phyloP scores from a whole-genome alignment of 495 filamentous ascomycete genomes.

The Lasiosphaeriaceae sp. region DNA sequence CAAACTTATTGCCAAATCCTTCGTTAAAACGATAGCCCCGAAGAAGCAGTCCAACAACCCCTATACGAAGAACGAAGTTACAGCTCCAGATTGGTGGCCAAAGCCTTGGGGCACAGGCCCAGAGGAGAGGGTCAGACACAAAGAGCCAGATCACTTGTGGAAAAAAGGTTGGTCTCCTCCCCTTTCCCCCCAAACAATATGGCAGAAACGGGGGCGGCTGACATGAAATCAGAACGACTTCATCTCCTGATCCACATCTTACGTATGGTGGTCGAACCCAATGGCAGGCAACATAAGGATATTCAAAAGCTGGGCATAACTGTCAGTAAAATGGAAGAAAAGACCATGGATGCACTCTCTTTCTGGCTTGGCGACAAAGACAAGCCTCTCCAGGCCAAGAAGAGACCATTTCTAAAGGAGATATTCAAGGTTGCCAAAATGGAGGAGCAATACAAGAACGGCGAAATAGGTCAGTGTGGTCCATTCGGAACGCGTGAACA shows the following conservation, averaged over 20 bases:
- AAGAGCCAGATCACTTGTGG: constrained; percentile 79
- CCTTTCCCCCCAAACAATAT: no score
- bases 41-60: constrained; percentile 83
- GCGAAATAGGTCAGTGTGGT: constrained; percentile 54
- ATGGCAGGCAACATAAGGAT: constrained; percentile 32
- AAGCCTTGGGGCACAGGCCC: constrained; percentile 42
- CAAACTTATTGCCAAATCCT: constrained; percentile 71
- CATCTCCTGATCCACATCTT: constrained; percentile 61
- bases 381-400: constrained; percentile 37
- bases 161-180: constrained; percentile 57
- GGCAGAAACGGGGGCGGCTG: not conserved
- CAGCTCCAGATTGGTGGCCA: constrained; percentile 82
- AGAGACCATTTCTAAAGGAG: constrained; percentile 52
- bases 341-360: constrained; percentile 42
- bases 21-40: constrained; percentile 78
- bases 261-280: constrained; percentile 48
- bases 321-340: constrained; percentile 43
- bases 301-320: constrained; percentile 37
- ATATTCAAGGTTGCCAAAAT: constrained; percentile 62
- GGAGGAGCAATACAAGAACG: constrained; percentile 58
- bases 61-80: constrained; percentile 66
- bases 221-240: constrained; percentile 51
- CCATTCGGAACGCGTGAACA: not conserved
- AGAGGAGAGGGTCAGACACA: constrained; percentile 53
- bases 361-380: constrained; percentile 42